Evolutionary conservation across 768 basidiomycete species (phyloP).

Genomic region (Boletus subparvulus): DNA sequence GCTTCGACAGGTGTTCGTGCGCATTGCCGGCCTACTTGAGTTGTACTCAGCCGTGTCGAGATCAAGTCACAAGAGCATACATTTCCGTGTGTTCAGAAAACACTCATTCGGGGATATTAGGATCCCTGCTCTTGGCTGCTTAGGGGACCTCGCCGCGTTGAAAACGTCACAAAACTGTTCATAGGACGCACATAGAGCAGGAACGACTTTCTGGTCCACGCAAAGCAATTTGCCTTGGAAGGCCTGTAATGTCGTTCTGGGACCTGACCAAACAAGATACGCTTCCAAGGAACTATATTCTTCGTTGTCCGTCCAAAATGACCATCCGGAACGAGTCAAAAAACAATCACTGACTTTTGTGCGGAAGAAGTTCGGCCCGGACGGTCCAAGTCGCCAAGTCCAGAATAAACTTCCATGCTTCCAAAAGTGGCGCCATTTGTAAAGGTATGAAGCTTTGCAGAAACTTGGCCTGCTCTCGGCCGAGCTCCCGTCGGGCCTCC

Average conservation of each 20-base stretch:
- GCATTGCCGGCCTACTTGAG: slow-evolving; percentile 3
- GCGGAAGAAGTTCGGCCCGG: slow-evolving; percentile 5
- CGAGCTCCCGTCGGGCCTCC: slow-evolving; percentile 2
- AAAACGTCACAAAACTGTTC: slow-evolving; percentile 11
- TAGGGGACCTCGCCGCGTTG: not conserved
- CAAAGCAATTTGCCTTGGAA: slow-evolving; percentile 9
- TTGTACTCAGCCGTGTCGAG: not conserved
- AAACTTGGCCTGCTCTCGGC: slow-evolving; percentile 3
- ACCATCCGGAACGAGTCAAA: not conserved
- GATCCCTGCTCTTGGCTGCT: not conserved
- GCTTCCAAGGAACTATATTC: not conserved
- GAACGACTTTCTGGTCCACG: slow-evolving; percentile 10
- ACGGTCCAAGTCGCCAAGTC: slow-evolving; percentile 11
- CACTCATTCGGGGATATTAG: not conserved
- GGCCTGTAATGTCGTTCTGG: slow-evolving; percentile 5
- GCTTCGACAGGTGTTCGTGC: not conserved
- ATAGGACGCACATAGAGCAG: slow-evolving; percentile 1
- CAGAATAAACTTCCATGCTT: slow-evolving; percentile 9
- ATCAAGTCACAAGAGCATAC: slow-evolving; percentile 1
- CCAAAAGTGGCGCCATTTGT: slow-evolving; percentile 1
- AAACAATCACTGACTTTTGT: slow-evolving; percentile 5
- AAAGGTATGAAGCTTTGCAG: slow-evolving; percentile 3
- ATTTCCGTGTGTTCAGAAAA: not conserved
- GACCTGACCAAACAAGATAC: slow-evolving; percentile 18
- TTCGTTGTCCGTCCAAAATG: not conserved